phyloP scores from a whole-genome alignment of 441 rosid species.

The Capsella rubella region DNA sequence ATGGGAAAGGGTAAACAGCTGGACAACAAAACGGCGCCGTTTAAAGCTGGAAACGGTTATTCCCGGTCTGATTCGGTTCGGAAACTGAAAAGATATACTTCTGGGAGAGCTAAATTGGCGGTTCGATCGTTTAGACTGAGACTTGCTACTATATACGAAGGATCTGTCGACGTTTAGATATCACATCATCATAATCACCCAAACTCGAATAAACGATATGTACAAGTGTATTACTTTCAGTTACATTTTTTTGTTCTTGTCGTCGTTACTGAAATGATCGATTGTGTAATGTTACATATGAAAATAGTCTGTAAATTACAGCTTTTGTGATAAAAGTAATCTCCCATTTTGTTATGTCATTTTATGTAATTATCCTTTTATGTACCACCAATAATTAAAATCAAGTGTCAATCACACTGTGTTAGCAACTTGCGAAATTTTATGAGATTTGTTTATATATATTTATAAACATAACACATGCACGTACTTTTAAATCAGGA shows the following conservation, averaged over 20 bases:
- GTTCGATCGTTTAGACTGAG: slow-evolving; percentile 68
- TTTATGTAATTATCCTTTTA: too few species aligned
- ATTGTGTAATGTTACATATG: slow-evolving; percentile 20
- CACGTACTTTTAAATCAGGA: background rate
- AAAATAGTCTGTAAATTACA: slow-evolving; percentile 25
- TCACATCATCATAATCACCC: background rate
- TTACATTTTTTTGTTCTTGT: background rate
- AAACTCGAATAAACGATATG: background rate
- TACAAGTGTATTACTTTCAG: background rate
- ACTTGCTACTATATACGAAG: slow-evolving; percentile 71
- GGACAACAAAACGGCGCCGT: slow-evolving; percentile 31
- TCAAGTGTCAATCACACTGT: slow-evolving; percentile 19
- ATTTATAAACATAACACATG: too few species aligned
- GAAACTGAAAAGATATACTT: slow-evolving; percentile 56
- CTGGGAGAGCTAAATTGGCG: slow-evolving; percentile 61
- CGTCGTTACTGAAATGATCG: slow-evolving; percentile 19
- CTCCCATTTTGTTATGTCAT: background rate
- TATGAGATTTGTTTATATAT: too few species aligned
- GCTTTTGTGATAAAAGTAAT: slow-evolving; percentile 15
- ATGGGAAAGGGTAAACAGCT: slow-evolving; percentile 11
- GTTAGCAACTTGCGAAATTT: background rate
- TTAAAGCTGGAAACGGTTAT: slow-evolving; percentile 14
- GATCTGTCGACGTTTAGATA: slow-evolving; percentile 44
- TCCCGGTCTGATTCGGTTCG: slow-evolving; percentile 59
- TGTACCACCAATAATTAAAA: background rate